These are phyloP conservation scores for Plasmopara halstedii DNA, from an alignment of 352 stramenopile species.

Conservation along the genomic window DNA sequence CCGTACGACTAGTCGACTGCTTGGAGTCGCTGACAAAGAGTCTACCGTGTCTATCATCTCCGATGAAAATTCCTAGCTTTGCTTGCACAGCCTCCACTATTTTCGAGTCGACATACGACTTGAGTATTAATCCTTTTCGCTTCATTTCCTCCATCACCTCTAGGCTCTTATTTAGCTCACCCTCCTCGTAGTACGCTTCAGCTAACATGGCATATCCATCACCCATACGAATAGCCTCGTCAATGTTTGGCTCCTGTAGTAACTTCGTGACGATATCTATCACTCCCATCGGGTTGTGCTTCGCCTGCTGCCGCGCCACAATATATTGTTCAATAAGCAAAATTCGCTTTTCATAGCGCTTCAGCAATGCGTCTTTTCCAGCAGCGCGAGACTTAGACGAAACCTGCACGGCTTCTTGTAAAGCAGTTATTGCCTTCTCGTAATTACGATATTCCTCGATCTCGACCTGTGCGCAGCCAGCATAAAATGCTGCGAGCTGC, in stretches of 20 bases:
- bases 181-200: constrained; percentile 63
- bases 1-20: constrained; percentile 12
- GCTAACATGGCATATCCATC: constrained; percentile 86
- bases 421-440: constrained; percentile 83
- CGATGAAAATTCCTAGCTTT: constrained; percentile 27
- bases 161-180: constrained; percentile 56
- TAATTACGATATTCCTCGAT: constrained; percentile 95
- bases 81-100: constrained; percentile 66
- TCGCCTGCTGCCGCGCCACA: constrained; percentile 45
- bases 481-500: constrained; percentile 89
- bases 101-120: constrained; percentile 65
- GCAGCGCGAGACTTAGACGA: constrained; percentile 67
- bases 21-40: constrained; percentile 29
- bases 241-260: constrained; percentile 76
- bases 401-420: constrained; percentile 88
- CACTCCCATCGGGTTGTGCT: constrained; percentile 60
- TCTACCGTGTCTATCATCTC: constrained; percentile 17
- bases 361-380: constrained; percentile 57
- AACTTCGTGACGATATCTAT: constrained; percentile 72
- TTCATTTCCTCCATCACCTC: constrained; percentile 81
- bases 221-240: constrained; percentile 81
- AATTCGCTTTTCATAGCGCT: constrained; percentile 54
- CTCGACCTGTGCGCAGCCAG: constrained; percentile 86
- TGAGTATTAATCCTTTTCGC: constrained; percentile 42
- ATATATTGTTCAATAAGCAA: constrained; percentile 84